Base-by-base conservation (phyloP, 257 asterid genomes). In the Mitragyna speciosa region DNA sequence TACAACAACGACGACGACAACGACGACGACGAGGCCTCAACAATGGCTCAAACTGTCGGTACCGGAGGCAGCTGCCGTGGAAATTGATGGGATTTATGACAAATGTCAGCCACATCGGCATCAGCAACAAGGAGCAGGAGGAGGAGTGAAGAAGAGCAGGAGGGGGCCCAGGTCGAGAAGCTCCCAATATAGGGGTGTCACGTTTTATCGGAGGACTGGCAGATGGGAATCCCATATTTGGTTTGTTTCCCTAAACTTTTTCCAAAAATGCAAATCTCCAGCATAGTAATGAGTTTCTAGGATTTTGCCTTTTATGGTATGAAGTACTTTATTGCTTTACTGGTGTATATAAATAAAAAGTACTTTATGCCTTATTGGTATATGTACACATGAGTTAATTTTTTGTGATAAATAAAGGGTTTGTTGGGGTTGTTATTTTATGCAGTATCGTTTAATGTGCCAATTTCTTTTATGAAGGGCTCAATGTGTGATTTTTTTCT, bases 181-280 rank as follows among this genome's bases (percentile, higher is more conserved):
- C 87, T 94, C 98, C 8, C 98, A 95, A 84, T 95, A 93, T 79
- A 92, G 98, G n/a, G 98, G 98, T 17, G 98, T 95, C 74, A 95
- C 98, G 80, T 95, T 95, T 85, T 95, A 95, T 82, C 92, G 98
- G 71, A 87, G 98, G 80, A 93, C 98, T 71, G 98, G 98, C 39
- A 88, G 98, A 90, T 95, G 98, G 98, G 98, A 95, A 85, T 95
- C 98, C 11, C 98, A 95, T 80, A 95, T 95, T 90, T 95, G 98
- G 98, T 94, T 54, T 24, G 75, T 76, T 31, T 52, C n/a, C 36
- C 9, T 31, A 14, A n/a, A 45, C 49, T 45, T 45, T 36, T 36
- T 36, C 39, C 39, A 36, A 36, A 36, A 36, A 36, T 36, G 39
- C 39, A 36, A 36, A 36, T 36, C 39, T 36, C 39, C 39, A 49